Evolutionary conservation across 2,329 filamentous ascomycete species (phyloP).

Genomic region (Epichloe sibirici): DNA sequence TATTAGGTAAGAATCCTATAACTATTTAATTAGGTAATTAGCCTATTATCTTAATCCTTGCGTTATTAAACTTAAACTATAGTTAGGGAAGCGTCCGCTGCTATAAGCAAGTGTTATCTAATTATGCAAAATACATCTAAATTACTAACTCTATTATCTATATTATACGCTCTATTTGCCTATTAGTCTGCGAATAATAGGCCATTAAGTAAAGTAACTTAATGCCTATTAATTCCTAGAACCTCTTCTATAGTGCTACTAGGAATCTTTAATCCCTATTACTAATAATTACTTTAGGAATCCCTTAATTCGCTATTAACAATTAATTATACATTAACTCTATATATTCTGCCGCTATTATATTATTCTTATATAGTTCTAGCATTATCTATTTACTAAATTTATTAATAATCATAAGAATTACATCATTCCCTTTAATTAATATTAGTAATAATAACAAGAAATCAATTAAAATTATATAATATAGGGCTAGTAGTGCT

Average conservation of each 20-base stretch:
- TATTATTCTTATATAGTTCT: neutral
- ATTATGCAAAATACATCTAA: neutral
- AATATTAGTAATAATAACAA: neutral
- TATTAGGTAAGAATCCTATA: neutral
- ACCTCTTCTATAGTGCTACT: neutral
- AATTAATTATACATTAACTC: neutral
- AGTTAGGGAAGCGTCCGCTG: neutral
- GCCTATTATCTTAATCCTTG: neutral
- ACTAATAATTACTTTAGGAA: neutral
- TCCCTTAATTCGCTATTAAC: neutral
- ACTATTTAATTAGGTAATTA: neutral
- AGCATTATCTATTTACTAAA: neutral
- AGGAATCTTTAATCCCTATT: neutral
- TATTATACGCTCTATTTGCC: neutral
- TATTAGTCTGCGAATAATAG: neutral
- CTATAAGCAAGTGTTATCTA: neutral
- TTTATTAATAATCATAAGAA: neutral
- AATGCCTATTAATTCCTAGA: neutral
- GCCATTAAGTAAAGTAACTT: neutral
- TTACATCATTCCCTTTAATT: neutral
- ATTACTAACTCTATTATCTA: neutral
- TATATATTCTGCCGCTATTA: neutral
- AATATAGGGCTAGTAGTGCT: neutral
- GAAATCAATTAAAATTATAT: neutral
- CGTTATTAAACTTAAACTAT: neutral